Evolutionary conservation across 345 rosid genomes (phyloP).

Genomic region (Triadica sebifera): DNA sequence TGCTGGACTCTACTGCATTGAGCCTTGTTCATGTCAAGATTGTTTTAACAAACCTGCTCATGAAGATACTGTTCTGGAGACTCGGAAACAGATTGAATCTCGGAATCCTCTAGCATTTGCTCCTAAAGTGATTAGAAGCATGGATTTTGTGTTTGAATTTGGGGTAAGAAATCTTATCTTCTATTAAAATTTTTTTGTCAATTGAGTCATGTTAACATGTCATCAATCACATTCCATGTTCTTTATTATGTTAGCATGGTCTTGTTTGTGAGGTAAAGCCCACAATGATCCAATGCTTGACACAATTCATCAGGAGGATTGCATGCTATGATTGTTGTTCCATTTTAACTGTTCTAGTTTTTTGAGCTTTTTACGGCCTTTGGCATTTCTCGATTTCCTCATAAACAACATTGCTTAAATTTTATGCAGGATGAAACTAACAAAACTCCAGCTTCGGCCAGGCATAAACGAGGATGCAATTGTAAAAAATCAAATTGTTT

Average conservation of each 20-base stretch:
- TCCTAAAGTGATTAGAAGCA: constrained; percentile 61
- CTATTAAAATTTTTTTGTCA: constrained; percentile 2
- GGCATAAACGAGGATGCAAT: constrained; percentile 83
- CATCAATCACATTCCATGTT: constrained; percentile 1
- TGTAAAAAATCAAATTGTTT: constrained; percentile 73
- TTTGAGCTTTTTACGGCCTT: not conserved
- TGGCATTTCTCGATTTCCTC: constrained; percentile 1
- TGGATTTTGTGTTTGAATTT: constrained; percentile 28
- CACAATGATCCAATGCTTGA: constrained; percentile 1
- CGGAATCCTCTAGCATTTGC: constrained; percentile 82
- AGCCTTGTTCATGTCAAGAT: constrained; percentile 62
- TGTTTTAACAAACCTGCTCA: constrained; percentile 65
- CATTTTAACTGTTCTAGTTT: not conserved
- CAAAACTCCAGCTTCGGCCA: constrained; percentile 71
- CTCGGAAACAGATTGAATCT: constrained; percentile 55
- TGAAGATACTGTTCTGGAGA: constrained; percentile 49
- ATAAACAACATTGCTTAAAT: not conserved
- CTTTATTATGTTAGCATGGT: not conserved
- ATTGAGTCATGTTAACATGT: constrained; percentile 14
- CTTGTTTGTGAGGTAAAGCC: constrained; percentile 17
- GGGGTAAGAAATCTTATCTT: constrained; percentile 38
- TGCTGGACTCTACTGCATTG: constrained; percentile 71
- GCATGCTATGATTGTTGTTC: constrained; percentile 10
- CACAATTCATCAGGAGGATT: constrained; percentile 4
- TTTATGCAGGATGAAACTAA: constrained; percentile 46